These are phyloP conservation scores for Colletotrichum scovillei DNA, from an alignment of 2,329 filamentous ascomycete species.

Conservation along the genomic window DNA sequence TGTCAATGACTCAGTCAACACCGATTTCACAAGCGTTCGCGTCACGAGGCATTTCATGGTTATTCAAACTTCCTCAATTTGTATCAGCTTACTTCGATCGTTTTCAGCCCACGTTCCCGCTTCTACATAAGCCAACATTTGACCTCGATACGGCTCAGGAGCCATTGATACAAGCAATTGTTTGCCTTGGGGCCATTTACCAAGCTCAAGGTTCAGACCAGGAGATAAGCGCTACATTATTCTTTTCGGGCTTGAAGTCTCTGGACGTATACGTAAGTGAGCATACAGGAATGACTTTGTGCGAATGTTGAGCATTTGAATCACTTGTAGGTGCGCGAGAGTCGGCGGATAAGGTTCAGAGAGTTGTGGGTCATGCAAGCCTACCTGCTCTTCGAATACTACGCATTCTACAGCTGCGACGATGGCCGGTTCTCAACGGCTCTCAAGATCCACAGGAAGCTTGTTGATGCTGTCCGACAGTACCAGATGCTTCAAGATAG, in stretches of 20 bases:
- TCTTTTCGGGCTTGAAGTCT: background rate
- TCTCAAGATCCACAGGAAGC: background rate
- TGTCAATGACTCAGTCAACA: background rate
- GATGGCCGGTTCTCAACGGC: background rate
- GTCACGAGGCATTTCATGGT: conserved; percentile 1
- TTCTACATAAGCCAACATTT: background rate
- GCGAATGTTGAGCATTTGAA: background rate
- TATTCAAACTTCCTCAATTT: conserved; percentile 11
- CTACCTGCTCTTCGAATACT: conserved; percentile 5
- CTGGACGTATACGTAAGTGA: background rate
- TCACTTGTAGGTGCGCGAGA: background rate
- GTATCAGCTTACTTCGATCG: conserved; percentile 1
- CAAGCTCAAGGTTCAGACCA: background rate
- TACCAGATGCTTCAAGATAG: background rate
- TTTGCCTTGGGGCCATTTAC: background rate
- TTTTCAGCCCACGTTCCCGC: background rate
- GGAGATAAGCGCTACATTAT: background rate
- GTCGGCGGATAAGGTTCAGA: background rate
- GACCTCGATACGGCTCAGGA: background rate
- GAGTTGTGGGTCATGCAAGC: conserved; percentile 8
- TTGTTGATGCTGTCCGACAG: background rate
- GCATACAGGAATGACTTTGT: background rate
- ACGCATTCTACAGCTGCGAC: background rate
- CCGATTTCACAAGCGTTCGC: background rate
- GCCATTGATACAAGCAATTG: background rate